Base-by-base conservation (phyloP, 306 rosid genomes). In the Fragaria ananassa region DNA sequence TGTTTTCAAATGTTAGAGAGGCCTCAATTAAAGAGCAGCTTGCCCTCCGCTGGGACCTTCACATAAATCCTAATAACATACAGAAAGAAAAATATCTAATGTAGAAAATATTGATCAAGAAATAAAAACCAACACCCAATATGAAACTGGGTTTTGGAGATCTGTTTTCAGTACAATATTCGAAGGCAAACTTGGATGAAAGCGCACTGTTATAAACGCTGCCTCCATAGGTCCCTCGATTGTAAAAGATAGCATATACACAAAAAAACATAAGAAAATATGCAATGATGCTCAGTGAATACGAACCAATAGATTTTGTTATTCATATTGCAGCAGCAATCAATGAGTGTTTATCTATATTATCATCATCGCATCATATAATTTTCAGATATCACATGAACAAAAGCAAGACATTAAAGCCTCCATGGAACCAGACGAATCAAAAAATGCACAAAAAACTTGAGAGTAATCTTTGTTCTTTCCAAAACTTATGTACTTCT, bases 1-100 rank as follows among this genome's bases (percentile, higher is more conserved):
- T 34, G 41, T 2, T 67, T 42, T 68, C 8, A 1, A 65, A 74
- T 4, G 96, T 94, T 94, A 90, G 98, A 86, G 90, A 67, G 86
- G 90, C 83, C 97, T 94, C 98, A 82, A 54, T 29, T 39, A 37
- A 63, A 79, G 94, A 87, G 91, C 74, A 51, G 13, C 15, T 61
- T 21, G 89, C 93, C 35, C 97, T 78, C 97, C 84, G 97, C 97
- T 92, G 96, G 96, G 96, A 89, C 83, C 96, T 92, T 92, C 97
- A 84, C 84, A 19, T 0, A 21, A 6, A 13, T 4, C 0, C 6
- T 44, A 53, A 46, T 45, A 11, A 39, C 21, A 46, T 10, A n/a
- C 18, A 19, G 7, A 44, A 15, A 6, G 10, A 0, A 21, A 0
- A 3, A 3, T 39, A 51, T 12, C 0, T 7, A 10, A n/a, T 90